Evolutionary conservation across 805 yeast genomes (phyloP).

Genomic region (Schwanniomyces polymorphus): DNA sequence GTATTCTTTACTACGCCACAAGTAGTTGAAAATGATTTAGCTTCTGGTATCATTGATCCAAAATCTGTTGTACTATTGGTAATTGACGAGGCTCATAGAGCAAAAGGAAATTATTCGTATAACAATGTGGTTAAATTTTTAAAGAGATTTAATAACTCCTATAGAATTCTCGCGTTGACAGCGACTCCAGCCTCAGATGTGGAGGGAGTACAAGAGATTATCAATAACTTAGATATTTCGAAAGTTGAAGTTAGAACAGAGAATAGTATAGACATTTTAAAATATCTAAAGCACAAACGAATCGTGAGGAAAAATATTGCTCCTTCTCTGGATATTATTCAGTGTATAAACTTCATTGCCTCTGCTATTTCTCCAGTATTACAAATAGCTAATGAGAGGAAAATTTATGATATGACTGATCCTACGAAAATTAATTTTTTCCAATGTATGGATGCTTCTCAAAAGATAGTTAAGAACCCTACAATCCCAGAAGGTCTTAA

Average conservation of each 20-base stretch:
- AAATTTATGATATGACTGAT: conserved; percentile 63
- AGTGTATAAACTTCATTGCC: conserved; percentile 54
- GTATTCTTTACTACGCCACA: conserved; percentile 96
- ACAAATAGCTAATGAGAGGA: conserved; percentile 59
- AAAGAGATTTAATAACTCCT: conserved; percentile 55
- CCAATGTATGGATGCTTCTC: conserved; percentile 67
- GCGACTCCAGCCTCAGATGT: conserved; percentile 94
- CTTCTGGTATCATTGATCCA: conserved; percentile 74
- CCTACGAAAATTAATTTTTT: conserved; percentile 71
- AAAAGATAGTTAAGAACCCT: conserved; percentile 53
- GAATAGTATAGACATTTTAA: conserved; percentile 72
- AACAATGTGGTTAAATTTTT: conserved; percentile 71
- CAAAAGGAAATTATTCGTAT: conserved; percentile 88
- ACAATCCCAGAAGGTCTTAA: conserved; percentile 65
- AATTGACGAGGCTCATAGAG: conserved; percentile 94
- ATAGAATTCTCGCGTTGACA: conserved; percentile 80
- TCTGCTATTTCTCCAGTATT: conserved; percentile 68
- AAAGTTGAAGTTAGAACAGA: conserved; percentile 85
- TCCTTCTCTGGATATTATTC: conserved; percentile 53
- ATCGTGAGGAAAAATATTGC: conserved; percentile 61
- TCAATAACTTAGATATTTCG: conserved; percentile 71
- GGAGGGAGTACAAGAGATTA: conserved; percentile 84
- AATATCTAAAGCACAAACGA: conserved; percentile 70
- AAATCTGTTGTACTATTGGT: conserved; percentile 72
- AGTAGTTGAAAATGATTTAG: conserved; percentile 87